Conservation (phyloP, 2,329 filamentous ascomycete genomes). For the Chaetomium olivaceum region DNA sequence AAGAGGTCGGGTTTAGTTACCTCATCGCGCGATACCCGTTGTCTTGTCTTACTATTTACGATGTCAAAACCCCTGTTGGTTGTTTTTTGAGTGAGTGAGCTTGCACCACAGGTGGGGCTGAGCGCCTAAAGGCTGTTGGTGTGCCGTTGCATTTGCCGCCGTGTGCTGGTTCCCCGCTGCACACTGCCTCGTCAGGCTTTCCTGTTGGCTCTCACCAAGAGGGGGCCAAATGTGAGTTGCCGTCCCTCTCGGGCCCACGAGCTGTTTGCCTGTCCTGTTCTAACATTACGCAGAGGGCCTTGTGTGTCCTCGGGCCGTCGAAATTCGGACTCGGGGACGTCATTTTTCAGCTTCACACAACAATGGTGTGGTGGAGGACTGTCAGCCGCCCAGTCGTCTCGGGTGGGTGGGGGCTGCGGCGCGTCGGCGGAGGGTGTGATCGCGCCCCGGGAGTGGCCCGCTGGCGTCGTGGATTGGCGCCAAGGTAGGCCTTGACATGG, state of each 20-base stretch:
- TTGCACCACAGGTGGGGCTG: not conserved
- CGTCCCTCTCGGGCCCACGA: not conserved
- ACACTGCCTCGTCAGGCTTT: not conserved
- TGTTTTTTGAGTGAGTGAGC: not conserved
- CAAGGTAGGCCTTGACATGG: constrained; percentile 14
- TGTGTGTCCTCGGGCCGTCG: not conserved
- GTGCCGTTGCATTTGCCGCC: not conserved
- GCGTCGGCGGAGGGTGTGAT: constrained; percentile 3
- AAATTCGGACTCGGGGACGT: not conserved
- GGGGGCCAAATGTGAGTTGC: not conserved
- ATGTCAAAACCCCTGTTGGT: not conserved
- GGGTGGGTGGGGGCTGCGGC: constrained; percentile 16
- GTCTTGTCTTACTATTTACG: not conserved
- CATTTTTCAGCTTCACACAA: too few relatives aligned
- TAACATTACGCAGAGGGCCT: not conserved
- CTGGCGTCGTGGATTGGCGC: constrained; percentile 5
- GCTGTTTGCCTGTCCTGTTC: not conserved
- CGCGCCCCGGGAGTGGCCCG: not conserved
- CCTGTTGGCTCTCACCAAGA: not conserved
- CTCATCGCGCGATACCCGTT: not conserved
- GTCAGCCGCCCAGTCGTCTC: constrained; percentile 10
- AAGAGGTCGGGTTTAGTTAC: not conserved
- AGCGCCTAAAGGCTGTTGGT: not conserved
- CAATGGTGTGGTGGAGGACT: not conserved
- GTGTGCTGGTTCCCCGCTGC: not conserved